Evolutionary conservation across 2,329 filamentous ascomycete genomes (phyloP).

Genomic region (Colletotrichum chlorophyti): DNA sequence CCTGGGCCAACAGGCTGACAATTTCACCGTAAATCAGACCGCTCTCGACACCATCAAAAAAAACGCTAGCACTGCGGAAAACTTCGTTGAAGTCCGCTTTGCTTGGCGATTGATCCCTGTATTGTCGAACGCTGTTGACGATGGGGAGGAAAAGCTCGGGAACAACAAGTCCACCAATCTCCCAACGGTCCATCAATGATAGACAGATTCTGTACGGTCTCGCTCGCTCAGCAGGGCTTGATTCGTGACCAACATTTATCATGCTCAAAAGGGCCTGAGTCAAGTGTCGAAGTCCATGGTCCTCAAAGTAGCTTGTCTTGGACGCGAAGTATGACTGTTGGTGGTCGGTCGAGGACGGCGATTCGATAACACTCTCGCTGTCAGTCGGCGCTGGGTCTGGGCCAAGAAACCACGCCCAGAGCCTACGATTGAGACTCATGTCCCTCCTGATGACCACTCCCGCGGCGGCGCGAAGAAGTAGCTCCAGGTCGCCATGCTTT

Average conservation of each 20-base stretch:
- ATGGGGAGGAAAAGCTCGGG: slow-evolving; percentile 88
- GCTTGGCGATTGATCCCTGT: slow-evolving; percentile 69
- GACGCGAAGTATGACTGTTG: slow-evolving; percentile 57
- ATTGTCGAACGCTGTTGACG: slow-evolving; percentile 79
- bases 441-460: slow-evolving; percentile 88
- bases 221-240: slow-evolving; percentile 71
- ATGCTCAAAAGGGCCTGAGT: slow-evolving; percentile 78
- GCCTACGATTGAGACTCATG: slow-evolving; percentile 92
- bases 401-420: slow-evolving; percentile 97
- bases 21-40: slow-evolving; percentile 90
- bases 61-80: slow-evolving; percentile 89
- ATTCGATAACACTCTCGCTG: slow-evolving; percentile 54
- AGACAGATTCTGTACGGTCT: slow-evolving; percentile 90
- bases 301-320: slow-evolving; percentile 82
- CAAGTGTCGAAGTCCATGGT: slow-evolving; percentile 77
- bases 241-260: slow-evolving; percentile 64
- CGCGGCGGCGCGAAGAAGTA: slow-evolving; percentile 82
- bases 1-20: slow-evolving; percentile 68
- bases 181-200: slow-evolving; percentile 97
- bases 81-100: slow-evolving; percentile 83
- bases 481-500: slow-evolving; percentile 77
- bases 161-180: slow-evolving; percentile 89
- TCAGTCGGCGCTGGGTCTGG: slow-evolving; percentile 66
- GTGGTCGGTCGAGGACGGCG: slow-evolving; percentile 50
- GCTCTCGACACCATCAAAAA: slow-evolving; percentile 97